phyloP scores from a whole-genome alignment of 345 rosid species.

The Lagerstroemia speciosa region DNA sequence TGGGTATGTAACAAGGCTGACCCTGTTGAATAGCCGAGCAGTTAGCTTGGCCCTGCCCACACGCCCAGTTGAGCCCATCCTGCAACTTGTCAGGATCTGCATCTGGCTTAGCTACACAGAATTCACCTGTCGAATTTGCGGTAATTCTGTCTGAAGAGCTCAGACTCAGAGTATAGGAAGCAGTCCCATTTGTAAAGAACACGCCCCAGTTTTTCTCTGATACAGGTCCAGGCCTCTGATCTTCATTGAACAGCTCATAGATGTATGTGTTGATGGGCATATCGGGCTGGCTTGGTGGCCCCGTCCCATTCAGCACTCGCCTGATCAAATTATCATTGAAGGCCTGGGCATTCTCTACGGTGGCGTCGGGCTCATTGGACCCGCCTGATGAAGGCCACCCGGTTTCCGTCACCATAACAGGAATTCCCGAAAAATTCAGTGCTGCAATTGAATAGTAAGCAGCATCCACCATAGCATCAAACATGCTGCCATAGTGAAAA shows the following conservation, averaged over 20 bases:
- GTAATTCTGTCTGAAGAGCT: constrained; percentile 19
- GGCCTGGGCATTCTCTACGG: constrained; percentile 55
- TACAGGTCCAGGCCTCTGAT: constrained; percentile 59
- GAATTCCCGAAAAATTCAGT: constrained; percentile 57
- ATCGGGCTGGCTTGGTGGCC: constrained; percentile 77
- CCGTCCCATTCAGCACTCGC: constrained; percentile 68
- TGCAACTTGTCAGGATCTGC: constrained; percentile 62
- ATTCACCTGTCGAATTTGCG: constrained; percentile 42
- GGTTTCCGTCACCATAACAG: constrained; percentile 75
- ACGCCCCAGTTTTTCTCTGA: constrained; percentile 90
- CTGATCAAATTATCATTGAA: constrained; percentile 63
- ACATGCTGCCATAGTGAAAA: constrained; percentile 83
- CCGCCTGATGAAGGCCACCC: constrained; percentile 99
- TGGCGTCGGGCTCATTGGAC: constrained; percentile 72
- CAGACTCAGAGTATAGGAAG: constrained; percentile 58
- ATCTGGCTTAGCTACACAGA: constrained; percentile 70
- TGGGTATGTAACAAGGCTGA: constrained; percentile 52
- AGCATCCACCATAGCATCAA: constrained; percentile 98
- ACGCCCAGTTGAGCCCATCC: constrained; percentile 86
- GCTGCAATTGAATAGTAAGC: constrained; percentile 80
- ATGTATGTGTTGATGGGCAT: constrained; percentile 68
- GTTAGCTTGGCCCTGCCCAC: constrained; percentile 84
- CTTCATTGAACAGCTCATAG: constrained; percentile 89
- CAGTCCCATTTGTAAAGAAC: constrained; percentile 60
- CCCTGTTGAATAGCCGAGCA: constrained; percentile 70